A percentile compares a stretch with the other conserved stretches of the same genome.
Evolutionary conservation across 2,329 filamentous ascomycete genomes (phyloP).

Genomic region (Acephala macrosclerotiorum): DNA sequence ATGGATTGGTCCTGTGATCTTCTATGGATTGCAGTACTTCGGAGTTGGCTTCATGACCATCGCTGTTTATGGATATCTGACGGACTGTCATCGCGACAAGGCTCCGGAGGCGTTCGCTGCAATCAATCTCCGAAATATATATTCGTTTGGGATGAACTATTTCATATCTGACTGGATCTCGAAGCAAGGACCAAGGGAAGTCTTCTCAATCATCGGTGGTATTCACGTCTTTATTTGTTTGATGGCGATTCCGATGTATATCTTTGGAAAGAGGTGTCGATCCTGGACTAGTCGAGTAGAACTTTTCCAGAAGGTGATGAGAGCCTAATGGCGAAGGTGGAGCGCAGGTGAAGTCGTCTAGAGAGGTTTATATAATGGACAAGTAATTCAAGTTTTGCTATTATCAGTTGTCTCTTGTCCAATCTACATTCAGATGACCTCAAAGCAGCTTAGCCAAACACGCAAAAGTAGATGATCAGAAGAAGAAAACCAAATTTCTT

Average conservation of each 20-base stretch:
- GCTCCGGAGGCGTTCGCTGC: conserved; percentile 50
- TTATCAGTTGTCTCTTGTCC: too few relatives aligned
- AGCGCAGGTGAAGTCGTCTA: too few relatives aligned
- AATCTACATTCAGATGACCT: too few relatives aligned
- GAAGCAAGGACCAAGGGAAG: conserved; percentile 43
- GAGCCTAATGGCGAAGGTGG: conserved; percentile 11
- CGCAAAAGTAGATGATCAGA: too few relatives aligned
- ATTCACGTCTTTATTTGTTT: conserved; percentile 46
- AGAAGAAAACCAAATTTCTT: too few relatives aligned
- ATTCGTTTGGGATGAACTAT: conserved; percentile 47
- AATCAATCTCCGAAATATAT: conserved; percentile 48
- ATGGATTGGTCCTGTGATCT: conserved; percentile 42
- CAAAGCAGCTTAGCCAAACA: too few relatives aligned
- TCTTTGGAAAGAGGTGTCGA: conserved; percentile 45
- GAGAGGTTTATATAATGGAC: too few relatives aligned
- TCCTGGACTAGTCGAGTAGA: conserved; percentile 43
- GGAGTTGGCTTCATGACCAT: conserved; percentile 47
- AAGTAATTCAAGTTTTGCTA: too few relatives aligned
- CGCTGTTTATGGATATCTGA: conserved; percentile 48
- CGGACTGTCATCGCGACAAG: conserved; percentile 49
- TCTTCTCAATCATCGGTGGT: conserved; percentile 45
- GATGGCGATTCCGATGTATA: conserved; percentile 45
- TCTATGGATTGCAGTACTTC: conserved; percentile 47
- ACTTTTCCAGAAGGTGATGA: conserved; percentile 43
- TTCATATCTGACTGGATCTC: conserved; percentile 47